phyloP scores from a whole-genome alignment of 495 filamentous ascomycete genomes.

The Usnea hakonensis region DNA sequence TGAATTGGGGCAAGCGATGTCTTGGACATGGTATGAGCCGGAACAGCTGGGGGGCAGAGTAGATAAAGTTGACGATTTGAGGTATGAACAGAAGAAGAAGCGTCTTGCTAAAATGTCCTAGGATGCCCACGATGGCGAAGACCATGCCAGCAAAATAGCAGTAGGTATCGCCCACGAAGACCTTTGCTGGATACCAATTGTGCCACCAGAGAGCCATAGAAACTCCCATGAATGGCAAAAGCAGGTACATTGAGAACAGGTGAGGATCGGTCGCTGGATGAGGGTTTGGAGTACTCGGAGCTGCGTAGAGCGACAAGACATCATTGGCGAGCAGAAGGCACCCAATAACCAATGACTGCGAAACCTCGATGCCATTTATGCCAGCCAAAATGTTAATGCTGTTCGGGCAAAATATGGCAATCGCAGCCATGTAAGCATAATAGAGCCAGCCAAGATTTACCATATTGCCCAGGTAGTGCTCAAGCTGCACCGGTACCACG shows the following conservation, averaged over 20 bases:
- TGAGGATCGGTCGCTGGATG: slow-evolving; percentile 95
- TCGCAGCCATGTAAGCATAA: slow-evolving; percentile 90
- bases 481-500: slow-evolving; percentile 77
- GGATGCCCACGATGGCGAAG: slow-evolving; percentile 91
- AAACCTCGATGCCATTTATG: slow-evolving; percentile 94
- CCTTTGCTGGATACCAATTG: slow-evolving; percentile 93
- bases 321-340: slow-evolving; percentile 79
- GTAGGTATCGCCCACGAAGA: slow-evolving; percentile 97
- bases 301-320: slow-evolving; percentile 57
- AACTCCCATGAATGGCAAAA: slow-evolving; percentile 89
- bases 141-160: slow-evolving; percentile 99
- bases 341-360: slow-evolving; percentile 88
- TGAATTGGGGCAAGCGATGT: slow-evolving; percentile 85
- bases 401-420: slow-evolving; percentile 95
- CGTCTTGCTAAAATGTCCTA: slow-evolving; percentile 98
- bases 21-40: slow-evolving; percentile 83
- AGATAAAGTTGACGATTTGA: slow-evolving; percentile 94
- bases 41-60: slow-evolving; percentile 86
- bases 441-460: slow-evolving; percentile 85
- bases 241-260: slow-evolving; percentile 87
- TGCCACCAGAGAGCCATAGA: slow-evolving; percentile 78
- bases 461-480: slow-evolving; percentile 73
- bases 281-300: slow-evolving; percentile 59
- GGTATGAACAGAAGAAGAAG: slow-evolving; percentile 83
- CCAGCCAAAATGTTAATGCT: slow-evolving; percentile 98